phyloP scores from a whole-genome alignment of 2,329 filamentous ascomycete genomes.

The Alternaria burnsii region DNA sequence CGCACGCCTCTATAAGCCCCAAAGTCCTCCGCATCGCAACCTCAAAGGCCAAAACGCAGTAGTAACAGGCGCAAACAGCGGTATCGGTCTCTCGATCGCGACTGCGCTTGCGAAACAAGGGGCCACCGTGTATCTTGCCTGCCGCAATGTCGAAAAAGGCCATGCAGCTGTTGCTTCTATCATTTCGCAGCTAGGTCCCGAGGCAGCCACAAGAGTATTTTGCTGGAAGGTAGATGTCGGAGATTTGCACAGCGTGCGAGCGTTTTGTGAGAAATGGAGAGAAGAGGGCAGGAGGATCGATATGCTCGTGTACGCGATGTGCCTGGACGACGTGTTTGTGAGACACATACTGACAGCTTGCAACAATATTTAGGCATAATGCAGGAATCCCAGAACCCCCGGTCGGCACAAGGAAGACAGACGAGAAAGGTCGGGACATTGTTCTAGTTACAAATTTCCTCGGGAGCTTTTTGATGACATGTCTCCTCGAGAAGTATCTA shows the following conservation, averaged over 20 bases:
- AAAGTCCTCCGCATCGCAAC: slow-evolving; percentile 13
- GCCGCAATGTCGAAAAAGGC: slow-evolving; percentile 23
- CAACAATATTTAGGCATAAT: slow-evolving; percentile 18
- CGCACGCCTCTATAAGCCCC: slow-evolving; percentile 22
- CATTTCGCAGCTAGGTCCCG: slow-evolving; percentile 1
- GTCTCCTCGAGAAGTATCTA: slow-evolving; percentile 18
- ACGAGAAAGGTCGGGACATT: slow-evolving; percentile 15
- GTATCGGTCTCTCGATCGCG: slow-evolving; percentile 54
- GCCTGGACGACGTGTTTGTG: background rate
- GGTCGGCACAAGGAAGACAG: background rate
- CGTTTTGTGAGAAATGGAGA: slow-evolving; percentile 22
- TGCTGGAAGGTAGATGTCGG: slow-evolving; percentile 21
- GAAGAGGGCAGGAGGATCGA: slow-evolving; percentile 17
- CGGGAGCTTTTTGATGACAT: slow-evolving; percentile 25
- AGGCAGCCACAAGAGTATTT: slow-evolving; percentile 6
- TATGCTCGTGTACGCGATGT: slow-evolving; percentile 13
- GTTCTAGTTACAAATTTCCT: slow-evolving; percentile 27
- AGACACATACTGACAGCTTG: background rate
- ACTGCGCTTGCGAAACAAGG: slow-evolving; percentile 21
- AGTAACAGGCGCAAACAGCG: slow-evolving; percentile 61
- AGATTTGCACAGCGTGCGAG: slow-evolving; percentile 19
- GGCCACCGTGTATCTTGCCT: slow-evolving; percentile 24
- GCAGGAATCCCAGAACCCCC: slow-evolving; percentile 22
- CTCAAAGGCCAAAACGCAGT: slow-evolving; percentile 58
- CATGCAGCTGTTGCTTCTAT: slow-evolving; percentile 18